A percentile compares a stretch with the other conserved stretches of the same genome.
These are phyloP conservation scores for Davidsoniella australis DNA, from an alignment of 2,329 filamentous ascomycete genomes.

Conservation along the genomic window DNA sequence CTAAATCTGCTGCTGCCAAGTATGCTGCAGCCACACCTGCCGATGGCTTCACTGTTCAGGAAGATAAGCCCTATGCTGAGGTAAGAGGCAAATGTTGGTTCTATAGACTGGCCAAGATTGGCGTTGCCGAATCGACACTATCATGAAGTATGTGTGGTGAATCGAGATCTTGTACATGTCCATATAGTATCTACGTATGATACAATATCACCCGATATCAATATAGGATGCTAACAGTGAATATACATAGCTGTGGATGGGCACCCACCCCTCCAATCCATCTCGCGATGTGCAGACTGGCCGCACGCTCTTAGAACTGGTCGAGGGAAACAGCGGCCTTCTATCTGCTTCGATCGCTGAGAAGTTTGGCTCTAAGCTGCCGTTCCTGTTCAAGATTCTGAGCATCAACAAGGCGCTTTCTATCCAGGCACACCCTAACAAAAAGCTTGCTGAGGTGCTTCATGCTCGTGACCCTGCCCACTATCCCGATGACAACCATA, in stretches of 20 bases:
- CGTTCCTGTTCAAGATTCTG: constrained; percentile 95
- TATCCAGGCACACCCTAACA: constrained; percentile 94
- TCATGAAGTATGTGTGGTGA: too few species aligned
- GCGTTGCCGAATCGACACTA: too few species aligned
- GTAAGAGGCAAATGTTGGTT: constrained; percentile 26
- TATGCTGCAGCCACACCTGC: constrained; percentile 75
- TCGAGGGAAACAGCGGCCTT: constrained; percentile 71
- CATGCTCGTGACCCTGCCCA: constrained; percentile 78
- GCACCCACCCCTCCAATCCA: constrained; percentile 87
- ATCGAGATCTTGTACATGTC: too few species aligned
- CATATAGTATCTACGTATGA: too few species aligned
- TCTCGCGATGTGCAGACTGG: constrained; percentile 77
- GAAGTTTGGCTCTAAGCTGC: constrained; percentile 66
- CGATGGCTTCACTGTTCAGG: constrained; percentile 56
- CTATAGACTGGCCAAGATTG: too few species aligned
- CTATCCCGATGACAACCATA: constrained; percentile 98
- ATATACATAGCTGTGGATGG: constrained; percentile 76
- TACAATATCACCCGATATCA: too few species aligned
- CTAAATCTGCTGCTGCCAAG: constrained; percentile 70
- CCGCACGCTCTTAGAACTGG: constrained; percentile 70
- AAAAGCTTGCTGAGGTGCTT: constrained; percentile 72
- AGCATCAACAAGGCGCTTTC: constrained; percentile 91
- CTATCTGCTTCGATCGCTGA: constrained; percentile 56
- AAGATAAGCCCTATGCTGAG: constrained; percentile 88
- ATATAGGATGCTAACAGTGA: too few species aligned